A percentile compares a stretch with the other conserved stretches of the same genome.
Evolutionary conservation across 257 asterid genomes (phyloP).

Genomic region (Forsythia viridissima): DNA sequence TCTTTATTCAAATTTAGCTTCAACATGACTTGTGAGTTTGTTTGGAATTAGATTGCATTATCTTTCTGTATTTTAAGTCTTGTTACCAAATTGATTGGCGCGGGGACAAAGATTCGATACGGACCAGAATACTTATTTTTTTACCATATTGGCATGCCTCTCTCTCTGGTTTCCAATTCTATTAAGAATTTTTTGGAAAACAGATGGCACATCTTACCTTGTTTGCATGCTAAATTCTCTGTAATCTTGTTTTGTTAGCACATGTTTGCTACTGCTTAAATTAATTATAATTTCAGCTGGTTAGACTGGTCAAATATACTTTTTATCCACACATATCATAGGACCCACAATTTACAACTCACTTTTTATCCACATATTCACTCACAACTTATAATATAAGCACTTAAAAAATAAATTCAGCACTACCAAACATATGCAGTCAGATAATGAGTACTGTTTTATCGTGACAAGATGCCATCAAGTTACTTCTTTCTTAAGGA

Average conservation of each 20-base stretch:
- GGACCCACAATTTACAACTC: too few relatives aligned
- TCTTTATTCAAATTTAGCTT: not conserved
- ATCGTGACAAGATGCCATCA: not conserved
- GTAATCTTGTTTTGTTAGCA: not conserved
- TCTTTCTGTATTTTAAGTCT: not conserved
- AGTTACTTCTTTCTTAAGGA: not conserved
- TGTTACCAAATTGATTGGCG: not conserved
- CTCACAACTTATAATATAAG: too few relatives aligned
- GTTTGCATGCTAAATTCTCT: not conserved
- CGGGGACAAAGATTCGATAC: not conserved
- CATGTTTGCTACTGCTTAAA: not conserved
- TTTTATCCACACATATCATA: too few relatives aligned
- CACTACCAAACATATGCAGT: not conserved
- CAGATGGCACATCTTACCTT: not conserved
- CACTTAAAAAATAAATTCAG: too few relatives aligned
- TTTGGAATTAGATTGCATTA: not conserved
- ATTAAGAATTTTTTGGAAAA: not conserved
- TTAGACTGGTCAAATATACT: too few relatives aligned
- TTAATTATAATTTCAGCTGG: too few relatives aligned
- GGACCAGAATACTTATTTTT: not conserved
- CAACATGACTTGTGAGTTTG: not conserved
- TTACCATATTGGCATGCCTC: not conserved
- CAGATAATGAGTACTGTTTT: not conserved
- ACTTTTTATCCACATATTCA: too few relatives aligned
- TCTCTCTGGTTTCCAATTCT: not conserved